Percentiles rank a stretch among this genome's conserved stretches.
These are phyloP conservation scores for Debaryomyces castellii DNA, from an alignment of 805 yeast genomes.

Conservation along the genomic window DNA sequence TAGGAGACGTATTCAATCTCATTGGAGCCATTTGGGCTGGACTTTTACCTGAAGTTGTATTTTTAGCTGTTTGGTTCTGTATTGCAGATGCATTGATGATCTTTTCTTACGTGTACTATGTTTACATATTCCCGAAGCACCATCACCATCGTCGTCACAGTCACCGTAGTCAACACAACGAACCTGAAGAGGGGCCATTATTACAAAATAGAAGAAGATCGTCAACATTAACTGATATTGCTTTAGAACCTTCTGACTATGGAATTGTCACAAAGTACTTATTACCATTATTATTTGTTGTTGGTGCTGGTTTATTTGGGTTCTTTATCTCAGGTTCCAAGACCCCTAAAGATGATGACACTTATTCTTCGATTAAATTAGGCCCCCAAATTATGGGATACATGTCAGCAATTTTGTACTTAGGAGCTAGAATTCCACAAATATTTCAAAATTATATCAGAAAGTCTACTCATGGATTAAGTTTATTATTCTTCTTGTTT, in stretches of 20 bases:
- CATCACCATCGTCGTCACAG: slow-evolving; percentile 18
- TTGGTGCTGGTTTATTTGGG: slow-evolving; percentile 62
- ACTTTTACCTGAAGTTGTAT: slow-evolving; percentile 64
- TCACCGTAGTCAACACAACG: slow-evolving; percentile 16
- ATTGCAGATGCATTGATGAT: slow-evolving; percentile 65
- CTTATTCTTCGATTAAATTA: slow-evolving; percentile 28
- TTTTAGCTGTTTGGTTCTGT: slow-evolving; percentile 76
- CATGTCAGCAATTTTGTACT: slow-evolving; percentile 62
- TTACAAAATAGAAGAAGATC: slow-evolving; percentile 45
- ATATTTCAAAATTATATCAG: slow-evolving; percentile 75
- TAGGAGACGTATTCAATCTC: slow-evolving; percentile 70
- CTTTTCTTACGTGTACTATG: slow-evolving; percentile 57
- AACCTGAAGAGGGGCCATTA: slow-evolving; percentile 29
- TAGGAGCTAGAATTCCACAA: slow-evolving; percentile 82
- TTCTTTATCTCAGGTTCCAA: slow-evolving; percentile 48
- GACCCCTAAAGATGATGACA: slow-evolving; percentile 17
- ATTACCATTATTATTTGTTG: slow-evolving; percentile 60
- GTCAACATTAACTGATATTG: slow-evolving; percentile 51
- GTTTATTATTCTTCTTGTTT: slow-evolving; percentile 74
- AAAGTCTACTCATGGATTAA: slow-evolving; percentile 81
- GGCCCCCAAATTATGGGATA: slow-evolving; percentile 74
- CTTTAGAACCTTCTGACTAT: slow-evolving; percentile 46
- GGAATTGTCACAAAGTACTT: slow-evolving; percentile 50
- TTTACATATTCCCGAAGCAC: slow-evolving; percentile 41
- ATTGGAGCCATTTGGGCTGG: slow-evolving; percentile 70